These are phyloP conservation scores for Entomortierella beljakovae DNA, from an alignment of 192 early-diverging fungal genomes.

Conservation along the genomic window DNA sequence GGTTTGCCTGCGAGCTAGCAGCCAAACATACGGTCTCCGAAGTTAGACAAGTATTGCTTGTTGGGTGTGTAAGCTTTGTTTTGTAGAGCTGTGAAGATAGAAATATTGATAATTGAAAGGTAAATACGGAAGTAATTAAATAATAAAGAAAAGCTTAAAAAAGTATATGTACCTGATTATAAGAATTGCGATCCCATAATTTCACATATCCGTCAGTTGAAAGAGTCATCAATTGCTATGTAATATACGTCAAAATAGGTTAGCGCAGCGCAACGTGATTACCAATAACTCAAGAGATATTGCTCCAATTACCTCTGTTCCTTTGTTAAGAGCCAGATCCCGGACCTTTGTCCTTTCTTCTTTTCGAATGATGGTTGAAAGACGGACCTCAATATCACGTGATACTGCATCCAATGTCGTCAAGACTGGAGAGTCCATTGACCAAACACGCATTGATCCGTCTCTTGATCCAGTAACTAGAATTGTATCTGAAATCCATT, in stretches of 20 bases:
- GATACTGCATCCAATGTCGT: constrained; percentile 25
- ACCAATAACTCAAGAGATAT: neutral
- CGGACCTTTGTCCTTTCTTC: constrained; percentile 66
- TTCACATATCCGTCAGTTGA: constrained; percentile 72
- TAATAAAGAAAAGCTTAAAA: neutral
- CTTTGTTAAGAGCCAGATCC: constrained; percentile 61
- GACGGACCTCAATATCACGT: constrained; percentile 35
- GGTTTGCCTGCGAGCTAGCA: constrained; percentile 33
- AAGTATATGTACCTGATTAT: constrained; percentile 16
- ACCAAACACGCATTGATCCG: constrained; percentile 66
- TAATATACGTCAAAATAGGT: neutral
- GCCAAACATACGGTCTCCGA: constrained; percentile 55
- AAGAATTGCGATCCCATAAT: constrained; percentile 66
- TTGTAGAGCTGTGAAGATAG: constrained; percentile 10
- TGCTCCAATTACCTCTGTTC: constrained; percentile 29
- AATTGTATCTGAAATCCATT: constrained; percentile 66
- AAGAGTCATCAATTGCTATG: constrained; percentile 62
- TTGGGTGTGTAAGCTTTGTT: constrained; percentile 27
- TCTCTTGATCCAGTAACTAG: constrained; percentile 75
- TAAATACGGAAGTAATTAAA: neutral
- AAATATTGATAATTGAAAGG: neutral
- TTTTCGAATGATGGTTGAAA: constrained; percentile 32
- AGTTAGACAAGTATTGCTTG: no score
- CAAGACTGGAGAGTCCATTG: constrained; percentile 41
- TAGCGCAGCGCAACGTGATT: neutral